A percentile compares a stretch with the other conserved stretches of the same genome.
Evolutionary conservation across 2,329 filamentous ascomycete species (phyloP).

Genomic region (Zasmidium cellare): DNA sequence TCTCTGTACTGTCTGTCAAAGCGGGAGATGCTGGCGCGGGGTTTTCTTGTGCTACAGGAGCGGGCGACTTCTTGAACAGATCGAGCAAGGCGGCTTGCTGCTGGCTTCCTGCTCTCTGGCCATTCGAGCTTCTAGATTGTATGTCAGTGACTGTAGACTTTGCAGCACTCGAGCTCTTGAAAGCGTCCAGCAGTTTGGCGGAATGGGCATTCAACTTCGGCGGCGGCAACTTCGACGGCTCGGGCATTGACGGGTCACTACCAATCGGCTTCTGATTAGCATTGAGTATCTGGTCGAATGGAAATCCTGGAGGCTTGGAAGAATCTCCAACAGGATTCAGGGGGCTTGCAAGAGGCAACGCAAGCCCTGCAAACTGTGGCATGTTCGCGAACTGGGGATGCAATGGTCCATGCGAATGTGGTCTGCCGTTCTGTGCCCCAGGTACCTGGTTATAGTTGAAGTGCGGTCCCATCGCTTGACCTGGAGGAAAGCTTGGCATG

Average conservation of each 20-base stretch:
- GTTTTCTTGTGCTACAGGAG: slow-evolving; percentile 5
- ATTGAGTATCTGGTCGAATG: neutral
- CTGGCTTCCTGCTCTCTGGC: slow-evolving; percentile 32
- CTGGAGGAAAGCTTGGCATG: slow-evolving; percentile 15
- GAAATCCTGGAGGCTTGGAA: neutral
- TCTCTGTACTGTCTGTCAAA: slow-evolving; percentile 21
- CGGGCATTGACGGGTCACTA: slow-evolving; percentile 48
- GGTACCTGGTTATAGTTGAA: slow-evolving; percentile 2
- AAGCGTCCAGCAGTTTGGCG: slow-evolving; percentile 58
- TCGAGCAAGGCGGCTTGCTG: slow-evolving; percentile 49
- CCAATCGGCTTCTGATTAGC: slow-evolving; percentile 37
- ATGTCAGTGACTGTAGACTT: slow-evolving; percentile 15
- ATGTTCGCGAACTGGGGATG: slow-evolving; percentile 5
- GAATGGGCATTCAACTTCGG: slow-evolving; percentile 60
- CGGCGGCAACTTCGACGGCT: slow-evolving; percentile 58
- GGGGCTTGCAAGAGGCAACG: slow-evolving; percentile 5
- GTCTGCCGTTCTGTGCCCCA: neutral
- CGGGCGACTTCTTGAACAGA: slow-evolving; percentile 40
- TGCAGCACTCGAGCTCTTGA: slow-evolving; percentile 43
- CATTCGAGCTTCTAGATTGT: slow-evolving; percentile 3
- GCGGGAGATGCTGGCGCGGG: slow-evolving; percentile 20
- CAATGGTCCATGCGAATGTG: slow-evolving; percentile 2
- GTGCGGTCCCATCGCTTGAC: neutral
- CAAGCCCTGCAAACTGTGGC: slow-evolving; percentile 1
- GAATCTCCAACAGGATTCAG: neutral